Conservation (phyloP, 805 yeast genomes). For the Candida ipomoeae region DNA sequence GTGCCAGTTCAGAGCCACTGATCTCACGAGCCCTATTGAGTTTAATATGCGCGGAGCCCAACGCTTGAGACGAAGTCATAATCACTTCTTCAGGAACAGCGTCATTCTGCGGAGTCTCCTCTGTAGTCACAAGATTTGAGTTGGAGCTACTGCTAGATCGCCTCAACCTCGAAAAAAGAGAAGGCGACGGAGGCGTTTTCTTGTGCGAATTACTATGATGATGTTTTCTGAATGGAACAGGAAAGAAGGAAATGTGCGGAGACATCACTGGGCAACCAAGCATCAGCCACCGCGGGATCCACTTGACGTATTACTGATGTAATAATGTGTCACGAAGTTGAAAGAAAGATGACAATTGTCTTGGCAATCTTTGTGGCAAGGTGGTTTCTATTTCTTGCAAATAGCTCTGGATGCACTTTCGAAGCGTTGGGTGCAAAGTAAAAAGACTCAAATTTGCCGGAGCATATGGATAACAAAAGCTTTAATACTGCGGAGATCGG, state of each 20-base stretch:
- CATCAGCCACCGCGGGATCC: background rate
- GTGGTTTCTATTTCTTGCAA: background rate
- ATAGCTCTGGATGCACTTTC: background rate
- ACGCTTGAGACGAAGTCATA: slow-evolving; percentile 11
- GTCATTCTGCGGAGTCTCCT: background rate
- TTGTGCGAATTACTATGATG: background rate
- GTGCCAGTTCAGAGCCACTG: background rate
- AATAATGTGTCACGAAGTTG: background rate
- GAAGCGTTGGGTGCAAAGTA: background rate
- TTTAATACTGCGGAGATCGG: background rate
- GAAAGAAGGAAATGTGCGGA: background rate
- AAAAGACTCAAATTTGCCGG: background rate
- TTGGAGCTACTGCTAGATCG: slow-evolving; percentile 1
- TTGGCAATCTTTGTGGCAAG: background rate
- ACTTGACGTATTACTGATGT: background rate
- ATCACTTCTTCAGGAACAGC: background rate
- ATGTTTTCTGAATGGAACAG: background rate
- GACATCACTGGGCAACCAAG: slow-evolving; percentile 1
- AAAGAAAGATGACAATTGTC: background rate
- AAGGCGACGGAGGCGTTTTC: background rate
- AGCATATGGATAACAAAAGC: background rate
- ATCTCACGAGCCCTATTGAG: slow-evolving; percentile 6
- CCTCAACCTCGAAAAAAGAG: background rate
- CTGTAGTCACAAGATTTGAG: background rate
- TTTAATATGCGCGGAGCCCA: slow-evolving; percentile 1